Conservation (phyloP, 495 filamentous ascomycete genomes). For the Gamarada debralockiae region DNA sequence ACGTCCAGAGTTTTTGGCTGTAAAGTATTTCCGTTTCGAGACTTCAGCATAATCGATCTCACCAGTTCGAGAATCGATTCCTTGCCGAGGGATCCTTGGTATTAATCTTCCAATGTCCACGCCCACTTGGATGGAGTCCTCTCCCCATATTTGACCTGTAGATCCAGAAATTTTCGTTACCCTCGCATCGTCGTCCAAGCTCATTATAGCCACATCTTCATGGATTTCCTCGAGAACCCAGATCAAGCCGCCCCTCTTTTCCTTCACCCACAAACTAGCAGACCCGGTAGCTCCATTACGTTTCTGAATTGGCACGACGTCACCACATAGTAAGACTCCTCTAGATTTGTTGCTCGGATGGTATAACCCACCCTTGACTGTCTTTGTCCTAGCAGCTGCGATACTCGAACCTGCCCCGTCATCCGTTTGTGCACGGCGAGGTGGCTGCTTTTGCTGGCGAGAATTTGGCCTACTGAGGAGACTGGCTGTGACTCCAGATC, state of each 20-base stretch:
- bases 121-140: constrained; percentile 57
- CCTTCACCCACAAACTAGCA: constrained; percentile 96
- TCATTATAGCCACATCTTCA: constrained; percentile 79
- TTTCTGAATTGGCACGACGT: constrained; percentile 95
- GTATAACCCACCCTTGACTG: constrained; percentile 33
- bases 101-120: constrained; percentile 72
- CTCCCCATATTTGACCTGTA: constrained; percentile 75
- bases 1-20: constrained; percentile 66
- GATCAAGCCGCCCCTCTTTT: constrained; percentile 88
- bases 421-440: constrained; percentile 64
- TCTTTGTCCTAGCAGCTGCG: constrained; percentile 39
- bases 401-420: constrained; percentile 68
- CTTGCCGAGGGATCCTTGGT: constrained; percentile 73
- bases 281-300: constrained; percentile 87
- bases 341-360: constrained; percentile 73
- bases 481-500: constrained; percentile 76
- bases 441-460: constrained; percentile 42
- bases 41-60: constrained; percentile 70
- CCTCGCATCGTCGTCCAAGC: constrained; percentile 67
- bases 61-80: constrained; percentile 56
- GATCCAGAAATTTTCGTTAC: constrained; percentile 65
- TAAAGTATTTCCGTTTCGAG: constrained; percentile 68
- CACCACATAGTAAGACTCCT: constrained; percentile 90
- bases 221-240: constrained; percentile 98
- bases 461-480: constrained; percentile 86